Conservation (phyloP, 257 asterid species). For the Nicotiana obtusifolia region DNA sequence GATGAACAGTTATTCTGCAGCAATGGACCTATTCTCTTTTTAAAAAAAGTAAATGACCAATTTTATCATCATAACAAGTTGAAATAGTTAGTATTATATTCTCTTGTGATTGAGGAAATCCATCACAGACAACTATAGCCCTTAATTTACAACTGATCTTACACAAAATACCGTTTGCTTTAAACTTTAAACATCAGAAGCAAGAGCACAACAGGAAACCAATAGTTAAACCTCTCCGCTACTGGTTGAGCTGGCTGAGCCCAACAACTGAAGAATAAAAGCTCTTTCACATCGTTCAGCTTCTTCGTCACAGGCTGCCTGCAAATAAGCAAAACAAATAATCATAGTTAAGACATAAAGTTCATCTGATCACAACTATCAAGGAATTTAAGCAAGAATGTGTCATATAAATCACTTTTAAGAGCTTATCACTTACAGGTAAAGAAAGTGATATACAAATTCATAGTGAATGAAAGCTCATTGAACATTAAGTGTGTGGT, state of each 20-base stretch:
- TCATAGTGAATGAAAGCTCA: not conserved
- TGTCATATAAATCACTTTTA: not conserved
- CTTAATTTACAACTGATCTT: not conserved
- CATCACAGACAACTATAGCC: not conserved
- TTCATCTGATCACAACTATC: not conserved
- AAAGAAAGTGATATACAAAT: not conserved
- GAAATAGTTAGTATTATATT: not conserved
- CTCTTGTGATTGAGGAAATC: not conserved
- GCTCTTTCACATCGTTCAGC: constrained; percentile 73
- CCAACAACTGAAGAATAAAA: constrained; percentile 69
- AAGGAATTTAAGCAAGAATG: not conserved
- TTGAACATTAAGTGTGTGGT: not conserved
- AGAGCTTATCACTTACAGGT: constrained; percentile 3
- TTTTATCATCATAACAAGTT: not conserved
- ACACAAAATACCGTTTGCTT: not conserved
- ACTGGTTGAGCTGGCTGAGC: constrained; percentile 33
- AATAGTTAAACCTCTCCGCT: constrained; percentile 52
- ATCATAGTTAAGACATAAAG: not conserved
- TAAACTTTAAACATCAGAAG: not conserved
- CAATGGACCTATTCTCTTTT: not conserved
- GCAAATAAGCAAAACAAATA: constrained; percentile 28
- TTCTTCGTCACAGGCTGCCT: constrained; percentile 82
- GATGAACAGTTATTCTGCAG: not conserved
- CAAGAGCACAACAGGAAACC: constrained; percentile 15
- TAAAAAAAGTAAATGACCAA: not conserved